Base-by-base conservation (phyloP, 441 rosid species). In the Croton setiger region DNA sequence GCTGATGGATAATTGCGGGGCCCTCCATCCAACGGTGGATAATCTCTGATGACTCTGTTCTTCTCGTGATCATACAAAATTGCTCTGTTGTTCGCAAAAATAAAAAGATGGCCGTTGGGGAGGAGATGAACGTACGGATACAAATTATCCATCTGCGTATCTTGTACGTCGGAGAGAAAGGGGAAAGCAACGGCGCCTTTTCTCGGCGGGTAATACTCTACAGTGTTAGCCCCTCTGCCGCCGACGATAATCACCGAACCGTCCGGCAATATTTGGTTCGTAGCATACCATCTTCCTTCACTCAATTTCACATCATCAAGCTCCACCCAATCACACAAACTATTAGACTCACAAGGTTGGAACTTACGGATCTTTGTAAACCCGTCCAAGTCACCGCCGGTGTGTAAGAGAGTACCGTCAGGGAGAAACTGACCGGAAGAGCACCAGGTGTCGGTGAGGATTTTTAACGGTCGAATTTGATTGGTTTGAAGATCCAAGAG, bases 401-500 rank as follows among this genome's bases (percentile, higher is more conserved):
- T 83, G 13, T 86, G 82, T 51, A 82, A 71, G 5, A 86, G 75
- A 12, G 68, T 71, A 0, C 95, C 95, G 60, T 87, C 83, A 7
- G 77, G 72, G 75, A 74, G 79, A 45, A 84, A 79, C 13, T 90
- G 74, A 9, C 97, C 95, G 18, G 97, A 89, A 13, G 97, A 91
- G 78, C 97, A 91, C 97, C 97, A 91, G 10, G 90, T 87, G 84
- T 91, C 93, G 39, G 82, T 87, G 53, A 71, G 88, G 64, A 91
- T 81, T 67, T 66, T 71, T 7, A 91, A 84, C 1, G 97, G 90
- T 0, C 95, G 85, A 76, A 81, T 75, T 3, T 84, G 74, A 72
- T 87, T 87, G 20, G 88, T 78, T 45, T 70, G 79, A 72, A 79
- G 80, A 81, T 91, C 83, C 82, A 86, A 83, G 31, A 86, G 68